Evolutionary conservation across 2,329 filamentous ascomycete genomes (phyloP).

Genomic region (Fonsecaea pugnacius): DNA sequence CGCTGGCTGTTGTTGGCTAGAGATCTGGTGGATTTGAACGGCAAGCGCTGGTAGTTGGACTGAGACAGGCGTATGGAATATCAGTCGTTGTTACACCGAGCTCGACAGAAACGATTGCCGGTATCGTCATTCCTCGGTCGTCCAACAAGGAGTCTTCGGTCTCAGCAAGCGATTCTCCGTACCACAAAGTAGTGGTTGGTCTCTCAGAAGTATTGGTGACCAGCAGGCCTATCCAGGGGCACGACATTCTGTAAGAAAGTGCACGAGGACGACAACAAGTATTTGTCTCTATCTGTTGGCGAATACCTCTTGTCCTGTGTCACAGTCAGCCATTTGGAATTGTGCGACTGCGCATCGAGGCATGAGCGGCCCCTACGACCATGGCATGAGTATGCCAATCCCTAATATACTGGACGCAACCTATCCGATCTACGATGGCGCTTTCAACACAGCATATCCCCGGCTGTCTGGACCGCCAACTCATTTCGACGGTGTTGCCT

Average conservation of each 20-base stretch:
- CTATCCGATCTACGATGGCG: constrained; percentile 35
- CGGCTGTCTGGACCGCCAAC: constrained; percentile 34
- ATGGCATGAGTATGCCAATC: constrained; percentile 34
- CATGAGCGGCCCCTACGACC: constrained; percentile 37
- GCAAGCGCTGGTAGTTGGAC: neutral
- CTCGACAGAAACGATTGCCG: constrained; percentile 9
- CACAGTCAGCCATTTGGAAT: constrained; percentile 11
- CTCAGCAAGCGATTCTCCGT: neutral
- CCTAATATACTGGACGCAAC: constrained; percentile 32
- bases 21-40: neutral
- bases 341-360: constrained; percentile 21
- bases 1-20: neutral
- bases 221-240: constrained; percentile 8
- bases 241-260: constrained; percentile 1
- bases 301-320: constrained; percentile 13
- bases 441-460: constrained; percentile 38
- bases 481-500: constrained; percentile 50
- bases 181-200: constrained; percentile 14
- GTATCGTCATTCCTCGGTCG: constrained; percentile 3
- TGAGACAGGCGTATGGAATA: constrained; percentile 20
- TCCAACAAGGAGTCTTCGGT: constrained; percentile 1
- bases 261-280: neutral
- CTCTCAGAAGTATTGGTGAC: constrained; percentile 1
- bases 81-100: constrained; percentile 19
- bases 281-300: constrained; percentile 7